phyloP scores from a whole-genome alignment of 2,329 filamentous ascomycete genomes.

The Fusarium sp. region DNA sequence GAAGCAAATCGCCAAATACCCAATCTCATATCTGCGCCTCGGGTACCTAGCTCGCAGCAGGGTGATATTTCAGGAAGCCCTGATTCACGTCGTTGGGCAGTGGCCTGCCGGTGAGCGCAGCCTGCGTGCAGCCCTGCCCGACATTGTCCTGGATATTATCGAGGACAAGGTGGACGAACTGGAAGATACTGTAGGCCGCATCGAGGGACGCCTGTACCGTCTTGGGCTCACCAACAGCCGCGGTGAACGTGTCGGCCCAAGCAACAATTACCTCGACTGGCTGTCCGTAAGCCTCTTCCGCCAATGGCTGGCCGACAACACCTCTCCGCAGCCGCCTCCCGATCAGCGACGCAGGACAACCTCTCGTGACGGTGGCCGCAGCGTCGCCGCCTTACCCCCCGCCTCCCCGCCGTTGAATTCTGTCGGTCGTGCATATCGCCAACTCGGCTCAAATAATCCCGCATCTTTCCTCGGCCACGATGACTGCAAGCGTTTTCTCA shows the following conservation, averaged over 20 bases:
- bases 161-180: slow-evolving; percentile 96
- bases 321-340: slow-evolving; percentile 69
- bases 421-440: slow-evolving; percentile 80
- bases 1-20: slow-evolving; percentile 97
- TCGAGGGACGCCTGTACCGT: slow-evolving; percentile 86
- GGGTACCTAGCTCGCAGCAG: slow-evolving; percentile 87
- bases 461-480: slow-evolving; percentile 82
- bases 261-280: slow-evolving; percentile 89
- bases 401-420: slow-evolving; percentile 66
- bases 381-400: slow-evolving; percentile 55
- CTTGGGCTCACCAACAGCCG: slow-evolving; percentile 81
- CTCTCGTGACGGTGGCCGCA: slow-evolving; percentile 49
- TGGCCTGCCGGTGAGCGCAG: slow-evolving; percentile 88
- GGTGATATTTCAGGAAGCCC: slow-evolving; percentile 86
- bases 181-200: slow-evolving; percentile 81
- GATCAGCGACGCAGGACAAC: slow-evolving; percentile 47
- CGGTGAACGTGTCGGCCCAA: slow-evolving; percentile 85
- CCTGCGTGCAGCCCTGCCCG: slow-evolving; percentile 79
- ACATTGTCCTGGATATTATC: slow-evolving; percentile 85
- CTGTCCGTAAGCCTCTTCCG: slow-evolving; percentile 87
- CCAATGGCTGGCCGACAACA: slow-evolving; percentile 94
- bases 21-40: slow-evolving; percentile 89
- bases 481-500: slow-evolving; percentile 91
- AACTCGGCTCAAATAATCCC: slow-evolving; percentile 73
- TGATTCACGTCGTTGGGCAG: slow-evolving; percentile 94